These are phyloP conservation scores for Calonectria fujianensis DNA, from an alignment of 2,329 filamentous ascomycete species.

Conservation along the genomic window DNA sequence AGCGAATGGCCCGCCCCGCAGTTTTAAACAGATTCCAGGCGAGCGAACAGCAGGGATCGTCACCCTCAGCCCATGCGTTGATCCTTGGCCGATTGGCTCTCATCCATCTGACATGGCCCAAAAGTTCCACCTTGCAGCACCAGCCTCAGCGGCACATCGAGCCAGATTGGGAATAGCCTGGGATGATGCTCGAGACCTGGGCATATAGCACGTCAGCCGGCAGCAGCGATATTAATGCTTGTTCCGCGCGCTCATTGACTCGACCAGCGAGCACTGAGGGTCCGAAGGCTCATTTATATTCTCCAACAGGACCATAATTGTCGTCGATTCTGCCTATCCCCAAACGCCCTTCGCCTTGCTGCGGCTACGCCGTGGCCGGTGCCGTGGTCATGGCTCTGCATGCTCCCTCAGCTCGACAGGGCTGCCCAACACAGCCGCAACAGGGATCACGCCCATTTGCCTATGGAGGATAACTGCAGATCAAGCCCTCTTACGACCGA, in stretches of 20 bases:
- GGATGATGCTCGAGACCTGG: neutral
- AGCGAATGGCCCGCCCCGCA: slow-evolving; percentile 34
- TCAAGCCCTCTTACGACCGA: neutral
- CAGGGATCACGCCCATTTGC: neutral
- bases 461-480: neutral
- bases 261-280: neutral
- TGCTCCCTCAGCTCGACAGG: neutral
- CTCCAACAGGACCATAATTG: neutral
- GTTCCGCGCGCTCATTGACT: neutral
- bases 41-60: slow-evolving; percentile 24
- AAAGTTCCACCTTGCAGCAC: slow-evolving; percentile 26
- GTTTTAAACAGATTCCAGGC: slow-evolving; percentile 17
- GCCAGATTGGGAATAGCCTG: slow-evolving; percentile 43
- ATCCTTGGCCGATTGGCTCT: slow-evolving; percentile 29
- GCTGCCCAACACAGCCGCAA: slow-evolving; percentile 22
- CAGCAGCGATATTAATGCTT: slow-evolving; percentile 5
- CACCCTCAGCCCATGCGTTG: slow-evolving; percentile 10
- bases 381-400: neutral
- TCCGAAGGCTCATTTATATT: slow-evolving; percentile 1
- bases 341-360: neutral
- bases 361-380: neutral
- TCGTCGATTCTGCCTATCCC: slow-evolving; percentile 4
- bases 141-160: slow-evolving; percentile 40
- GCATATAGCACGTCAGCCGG: neutral
- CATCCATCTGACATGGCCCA: neutral